Evolutionary conservation across 352 stramenopile genomes (phyloP), one percentile per base, ranked within the genome.

Genomic region (Aphanomyces invadans): DNA sequence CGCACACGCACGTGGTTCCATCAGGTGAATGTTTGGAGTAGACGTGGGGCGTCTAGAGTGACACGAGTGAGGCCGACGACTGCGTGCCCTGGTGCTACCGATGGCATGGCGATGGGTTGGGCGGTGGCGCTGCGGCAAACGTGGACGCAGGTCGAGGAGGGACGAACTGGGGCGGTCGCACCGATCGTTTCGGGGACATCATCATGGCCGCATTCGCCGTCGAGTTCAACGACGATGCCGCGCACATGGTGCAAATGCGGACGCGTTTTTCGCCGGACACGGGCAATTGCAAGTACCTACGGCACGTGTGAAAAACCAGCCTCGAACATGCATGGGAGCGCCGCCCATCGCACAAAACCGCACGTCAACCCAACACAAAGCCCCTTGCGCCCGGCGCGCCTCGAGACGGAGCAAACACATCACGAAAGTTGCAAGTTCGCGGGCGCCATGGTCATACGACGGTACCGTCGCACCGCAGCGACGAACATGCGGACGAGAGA

Each of bases 211-310:
- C n/a, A n/a, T n/a, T n/a, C n/a, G n/a, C n/a, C n/a, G n/a, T n/a
- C n/a, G n/a, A n/a, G n/a, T 67, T 33, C 17, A 42, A 21, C 25
- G 38, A 59, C 3, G 38, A 31, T 2, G 80, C 81, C 7, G 85
- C 90, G 65, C 85, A 94, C 28, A 92, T 79, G 0, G 83, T 94
- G 57, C 85, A 94, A 32, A 94, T 94, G 1, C 85, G 79, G 45
- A 94, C 80, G 67, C 88, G 87, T 12, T 78, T 89, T 25, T 75
- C 76, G 5, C 85, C 85, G 10, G 90, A 84, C 32, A 92, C 81
- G 1, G 85, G 85, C 1, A 94, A 73, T 63, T 91, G 80, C 10
- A 94, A 79, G 65, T 76, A 71, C 55, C 55, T 63, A 63, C 28
- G 11, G 15, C 3, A 12, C 45, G 44, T n/a, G 4, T 45, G 29